These are phyloP conservation scores for Pugionium dolabratum DNA, from an alignment of 345 rosid genomes.

Conservation along the genomic window DNA sequence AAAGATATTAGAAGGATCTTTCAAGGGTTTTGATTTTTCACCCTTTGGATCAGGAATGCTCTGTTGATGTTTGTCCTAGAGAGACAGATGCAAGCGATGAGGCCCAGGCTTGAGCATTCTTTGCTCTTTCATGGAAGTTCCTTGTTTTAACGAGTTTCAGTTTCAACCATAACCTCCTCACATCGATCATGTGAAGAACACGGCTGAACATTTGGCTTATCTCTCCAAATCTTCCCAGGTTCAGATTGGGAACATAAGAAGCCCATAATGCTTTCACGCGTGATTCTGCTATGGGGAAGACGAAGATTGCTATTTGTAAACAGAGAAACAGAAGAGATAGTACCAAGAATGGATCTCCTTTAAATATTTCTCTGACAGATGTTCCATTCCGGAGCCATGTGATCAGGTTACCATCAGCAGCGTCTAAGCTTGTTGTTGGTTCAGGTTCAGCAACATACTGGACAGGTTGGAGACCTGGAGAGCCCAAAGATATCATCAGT, in stretches of 20 bases:
- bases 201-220: constrained; percentile 73
- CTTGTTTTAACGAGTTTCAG: constrained; percentile 71
- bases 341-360: constrained; percentile 62
- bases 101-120: constrained; percentile 84
- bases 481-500: background rate
- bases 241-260: constrained; percentile 59
- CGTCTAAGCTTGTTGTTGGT: constrained; percentile 32
- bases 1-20: constrained; percentile 1
- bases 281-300: constrained; percentile 51
- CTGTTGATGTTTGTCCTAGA: constrained; percentile 70
- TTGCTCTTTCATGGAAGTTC: constrained; percentile 75
- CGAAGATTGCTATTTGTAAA: constrained; percentile 48
- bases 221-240: constrained; percentile 86
- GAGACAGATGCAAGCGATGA: constrained; percentile 89
- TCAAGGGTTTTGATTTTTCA: constrained; percentile 9
- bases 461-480: constrained; percentile 49
- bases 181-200: constrained; percentile 67
- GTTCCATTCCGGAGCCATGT: constrained; percentile 40
- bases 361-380: constrained; percentile 48
- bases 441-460: constrained; percentile 50
- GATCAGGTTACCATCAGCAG: constrained; percentile 24
- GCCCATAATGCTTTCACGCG: constrained; percentile 61
- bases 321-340: constrained; percentile 54
- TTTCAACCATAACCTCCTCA: constrained; percentile 80
- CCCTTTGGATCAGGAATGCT: constrained; percentile 47